Percentiles rank a stretch among this genome's conserved stretches.
Conservation (phyloP, 176 grass and related monocot genomes). For the Urochloa ruziziensis region DNA sequence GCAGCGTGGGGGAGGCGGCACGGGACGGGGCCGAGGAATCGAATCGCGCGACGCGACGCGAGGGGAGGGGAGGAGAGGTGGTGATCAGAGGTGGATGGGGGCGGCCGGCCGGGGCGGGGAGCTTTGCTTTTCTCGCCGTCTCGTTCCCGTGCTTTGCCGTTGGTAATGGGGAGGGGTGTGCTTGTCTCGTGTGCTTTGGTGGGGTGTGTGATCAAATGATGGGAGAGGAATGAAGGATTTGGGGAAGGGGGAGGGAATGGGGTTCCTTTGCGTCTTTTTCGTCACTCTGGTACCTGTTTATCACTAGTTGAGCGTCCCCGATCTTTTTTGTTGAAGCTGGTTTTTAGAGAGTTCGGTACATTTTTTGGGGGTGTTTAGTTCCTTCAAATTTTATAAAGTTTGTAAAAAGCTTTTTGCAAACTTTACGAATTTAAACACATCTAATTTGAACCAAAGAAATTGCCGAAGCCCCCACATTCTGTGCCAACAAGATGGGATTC, state of each 20-base stretch:
- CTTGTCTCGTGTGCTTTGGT: conserved; percentile 4
- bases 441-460: not conserved
- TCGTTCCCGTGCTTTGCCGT: not conserved
- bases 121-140: not conserved
- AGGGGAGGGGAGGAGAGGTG: not conserved
- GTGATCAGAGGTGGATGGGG: not conserved
- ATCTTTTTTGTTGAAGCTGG: not conserved
- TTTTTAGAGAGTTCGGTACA: not conserved
- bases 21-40: not conserved
- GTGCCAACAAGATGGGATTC: not conserved
- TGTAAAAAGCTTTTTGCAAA: too few species aligned
- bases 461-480: not conserved
- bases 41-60: not conserved
- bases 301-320: not conserved
- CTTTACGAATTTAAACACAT: too few species aligned
- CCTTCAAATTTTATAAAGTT: too few species aligned
- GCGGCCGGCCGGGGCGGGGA: not conserved
- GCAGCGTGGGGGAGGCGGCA: not conserved
- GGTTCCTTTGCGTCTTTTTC: not conserved
- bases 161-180: not conserved
- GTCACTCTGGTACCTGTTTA: not conserved
- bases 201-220: conserved; percentile 3
- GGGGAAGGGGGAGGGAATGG: not conserved
- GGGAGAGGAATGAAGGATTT: not conserved
- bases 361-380: too few species aligned